Conservation (phyloP, 441 rosid genomes). For the Jatropha podagrica region DNA sequence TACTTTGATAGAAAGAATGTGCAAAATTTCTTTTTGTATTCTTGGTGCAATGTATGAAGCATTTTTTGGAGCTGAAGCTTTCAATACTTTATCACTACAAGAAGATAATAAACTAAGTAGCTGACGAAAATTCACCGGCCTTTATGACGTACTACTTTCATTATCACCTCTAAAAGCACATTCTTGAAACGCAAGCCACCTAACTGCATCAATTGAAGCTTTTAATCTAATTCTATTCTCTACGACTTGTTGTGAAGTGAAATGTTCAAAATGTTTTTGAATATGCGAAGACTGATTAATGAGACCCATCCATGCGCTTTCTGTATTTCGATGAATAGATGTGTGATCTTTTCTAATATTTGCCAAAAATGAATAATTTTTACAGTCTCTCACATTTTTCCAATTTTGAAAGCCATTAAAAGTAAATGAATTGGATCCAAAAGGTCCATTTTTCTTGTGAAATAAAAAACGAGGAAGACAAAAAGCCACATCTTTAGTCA, state of each 20-base stretch:
- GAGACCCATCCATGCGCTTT: not conserved
- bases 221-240: not conserved
- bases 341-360: not conserved
- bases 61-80: too few relatives aligned
- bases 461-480: too few relatives aligned
- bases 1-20: not conserved
- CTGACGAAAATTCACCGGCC: too few relatives aligned
- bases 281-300: not conserved
- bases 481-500: too few relatives aligned
- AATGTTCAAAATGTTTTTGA: not conserved
- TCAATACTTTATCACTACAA: too few relatives aligned
- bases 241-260: not conserved
- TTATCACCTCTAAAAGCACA: not conserved
- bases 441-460: not conserved
- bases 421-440: not conserved
- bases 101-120: too few relatives aligned
- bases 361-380: slow-evolving; percentile 1
- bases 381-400: not conserved
- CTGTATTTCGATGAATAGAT: not conserved
- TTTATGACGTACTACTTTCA: too few relatives aligned
- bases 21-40: too few relatives aligned
- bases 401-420: too few relatives aligned
- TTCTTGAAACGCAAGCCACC: slow-evolving; percentile 13
- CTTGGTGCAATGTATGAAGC: not conserved
- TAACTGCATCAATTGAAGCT: not conserved